Percentiles rank a stretch among this genome's conserved stretches.
Evolutionary conservation across 768 basidiomycete species (phyloP).

Genomic region (Phylloporus scabripes): DNA sequence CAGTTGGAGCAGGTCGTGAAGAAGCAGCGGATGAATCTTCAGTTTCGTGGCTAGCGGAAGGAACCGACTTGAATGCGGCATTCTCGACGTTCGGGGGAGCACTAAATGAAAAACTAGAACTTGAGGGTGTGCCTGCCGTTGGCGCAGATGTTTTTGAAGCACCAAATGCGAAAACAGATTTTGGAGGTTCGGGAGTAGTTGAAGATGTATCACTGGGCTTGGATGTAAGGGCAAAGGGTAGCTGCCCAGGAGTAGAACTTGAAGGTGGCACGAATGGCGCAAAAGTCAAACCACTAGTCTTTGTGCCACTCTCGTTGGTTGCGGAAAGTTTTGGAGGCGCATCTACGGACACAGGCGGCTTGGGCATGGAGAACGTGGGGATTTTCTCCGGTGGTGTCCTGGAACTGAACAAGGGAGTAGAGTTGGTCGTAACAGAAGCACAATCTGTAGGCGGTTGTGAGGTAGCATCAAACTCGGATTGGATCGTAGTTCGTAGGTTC

Average conservation of each 20-base stretch:
- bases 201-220: slow-evolving; percentile 18
- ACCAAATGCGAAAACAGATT: slow-evolving; percentile 28
- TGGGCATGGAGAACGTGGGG: slow-evolving; percentile 28
- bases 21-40: slow-evolving; percentile 5
- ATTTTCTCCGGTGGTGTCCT: slow-evolving; percentile 15
- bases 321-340: slow-evolving; percentile 7
- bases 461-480: slow-evolving; percentile 48
- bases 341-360: slow-evolving; percentile 27
- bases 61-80: slow-evolving; percentile 1
- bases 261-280: slow-evolving; percentile 21
- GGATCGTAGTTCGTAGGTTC: slow-evolving; percentile 46
- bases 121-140: slow-evolving; percentile 6
- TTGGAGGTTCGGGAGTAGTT: slow-evolving; percentile 19
- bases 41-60: slow-evolving; percentile 9
- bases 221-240: slow-evolving; percentile 12
- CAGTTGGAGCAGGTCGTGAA: slow-evolving; percentile 9
- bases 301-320: slow-evolving; percentile 17
- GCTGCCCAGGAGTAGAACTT: slow-evolving; percentile 5
- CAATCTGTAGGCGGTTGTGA: slow-evolving; percentile 10
- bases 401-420: slow-evolving; percentile 10
- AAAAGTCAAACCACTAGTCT: slow-evolving; percentile 22
- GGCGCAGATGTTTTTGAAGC: slow-evolving; percentile 4
- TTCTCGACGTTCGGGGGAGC: slow-evolving; percentile 7
- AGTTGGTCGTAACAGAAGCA: slow-evolving; percentile 6
- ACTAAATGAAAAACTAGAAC: slow-evolving; percentile 18